phyloP scores from a whole-genome alignment of 2,329 filamentous ascomycete species.

The Cordyceps tenuipes region DNA sequence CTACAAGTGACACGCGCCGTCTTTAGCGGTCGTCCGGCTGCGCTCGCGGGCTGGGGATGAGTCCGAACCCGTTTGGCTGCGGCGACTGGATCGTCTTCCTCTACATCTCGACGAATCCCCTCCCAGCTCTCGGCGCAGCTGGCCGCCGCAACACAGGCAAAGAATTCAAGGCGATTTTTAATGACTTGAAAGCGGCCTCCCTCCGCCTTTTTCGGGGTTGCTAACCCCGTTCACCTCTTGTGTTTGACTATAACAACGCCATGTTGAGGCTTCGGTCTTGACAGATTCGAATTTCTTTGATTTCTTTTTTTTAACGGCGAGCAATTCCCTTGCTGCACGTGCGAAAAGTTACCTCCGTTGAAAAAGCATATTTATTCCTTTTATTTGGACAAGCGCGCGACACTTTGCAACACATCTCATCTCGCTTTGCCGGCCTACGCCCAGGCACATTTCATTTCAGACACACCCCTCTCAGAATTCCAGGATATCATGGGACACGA shows the following conservation, averaged over 20 bases:
- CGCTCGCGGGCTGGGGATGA: constrained; percentile 28
- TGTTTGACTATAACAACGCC: background rate
- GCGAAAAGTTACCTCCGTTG: too few relatives aligned
- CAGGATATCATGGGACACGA: background rate
- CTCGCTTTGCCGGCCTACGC: background rate
- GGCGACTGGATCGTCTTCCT: constrained; percentile 40
- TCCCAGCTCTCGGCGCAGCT: constrained; percentile 43
- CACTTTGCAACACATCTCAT: background rate
- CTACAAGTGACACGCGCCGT: constrained; percentile 26
- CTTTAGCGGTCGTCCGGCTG: constrained; percentile 33
- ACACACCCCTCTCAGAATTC: background rate
- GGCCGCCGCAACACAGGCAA: constrained; percentile 13
- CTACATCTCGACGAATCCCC: constrained; percentile 35
- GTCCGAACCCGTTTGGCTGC: constrained; percentile 34
- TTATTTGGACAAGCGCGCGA: background rate
- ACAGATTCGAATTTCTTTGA: background rate
- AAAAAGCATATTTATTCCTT: background rate
- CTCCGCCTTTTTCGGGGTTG: too few relatives aligned
- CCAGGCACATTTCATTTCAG: background rate
- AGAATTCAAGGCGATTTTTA: background rate
- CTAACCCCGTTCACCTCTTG: too few relatives aligned
- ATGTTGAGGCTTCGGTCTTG: background rate
- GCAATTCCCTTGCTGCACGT: too few relatives aligned
- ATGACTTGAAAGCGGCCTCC: background rate
- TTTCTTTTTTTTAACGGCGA: background rate